Evolutionary conservation across 2,329 filamentous ascomycete species (phyloP).

Genomic region (Xylaria polymorpha): DNA sequence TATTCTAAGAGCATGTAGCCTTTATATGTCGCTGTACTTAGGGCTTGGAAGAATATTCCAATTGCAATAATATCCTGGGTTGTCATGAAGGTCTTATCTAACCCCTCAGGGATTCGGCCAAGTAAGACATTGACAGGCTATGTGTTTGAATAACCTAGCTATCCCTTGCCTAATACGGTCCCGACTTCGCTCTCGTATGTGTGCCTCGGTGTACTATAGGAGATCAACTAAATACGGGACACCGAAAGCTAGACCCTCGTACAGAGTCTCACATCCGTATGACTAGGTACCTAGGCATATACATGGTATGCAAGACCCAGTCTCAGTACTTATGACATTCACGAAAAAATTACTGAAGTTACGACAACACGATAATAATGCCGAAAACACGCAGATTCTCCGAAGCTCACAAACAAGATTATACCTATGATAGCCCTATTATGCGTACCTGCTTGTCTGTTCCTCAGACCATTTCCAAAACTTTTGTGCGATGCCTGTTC

Average conservation of each 20-base stretch:
- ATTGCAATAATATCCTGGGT: not conserved
- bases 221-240: no score
- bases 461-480: conserved; percentile 61
- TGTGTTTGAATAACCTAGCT: not conserved
- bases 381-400: not conserved
- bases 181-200: not conserved
- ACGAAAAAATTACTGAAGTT: not conserved
- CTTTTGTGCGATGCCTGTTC: conserved; percentile 52
- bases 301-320: not conserved
- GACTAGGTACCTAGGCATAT: not conserved
- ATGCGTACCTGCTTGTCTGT: conserved; percentile 50
- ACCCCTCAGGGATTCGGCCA: not conserved
- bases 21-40: no score
- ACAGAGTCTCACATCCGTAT: not conserved
- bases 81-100: no score
- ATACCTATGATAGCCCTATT: not conserved
- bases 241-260: not conserved
- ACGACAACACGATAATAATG: not conserved
- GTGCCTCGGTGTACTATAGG: not conserved
- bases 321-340: not conserved
- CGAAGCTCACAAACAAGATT: not conserved
- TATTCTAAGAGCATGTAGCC: no score
- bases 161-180: no score
- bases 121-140: not conserved
- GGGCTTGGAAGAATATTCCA: not conserved